Evolutionary conservation across 164 flowering plant species (phyloP).

Genomic region (Kingdonia uniflora): DNA sequence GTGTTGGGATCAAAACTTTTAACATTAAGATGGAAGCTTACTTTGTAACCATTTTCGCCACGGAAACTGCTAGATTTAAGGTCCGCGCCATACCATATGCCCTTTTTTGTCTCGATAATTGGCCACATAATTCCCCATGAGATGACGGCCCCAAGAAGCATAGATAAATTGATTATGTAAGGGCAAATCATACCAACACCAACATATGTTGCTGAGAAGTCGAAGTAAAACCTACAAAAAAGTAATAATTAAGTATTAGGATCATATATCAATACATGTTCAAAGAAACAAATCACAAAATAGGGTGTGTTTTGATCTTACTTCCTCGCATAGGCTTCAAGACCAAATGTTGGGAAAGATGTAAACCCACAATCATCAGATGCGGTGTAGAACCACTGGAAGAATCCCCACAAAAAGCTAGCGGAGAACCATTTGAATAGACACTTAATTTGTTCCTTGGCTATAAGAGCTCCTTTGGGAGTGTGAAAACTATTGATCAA

Average conservation of each 20-base stretch:
- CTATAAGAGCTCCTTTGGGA: conserved; percentile 48
- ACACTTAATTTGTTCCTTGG: conserved; percentile 26
- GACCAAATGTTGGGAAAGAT: conserved; percentile 20
- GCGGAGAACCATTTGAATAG: conserved; percentile 10
- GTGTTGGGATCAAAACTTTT: not conserved
- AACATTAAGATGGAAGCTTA: not conserved
- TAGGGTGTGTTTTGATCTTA: not conserved
- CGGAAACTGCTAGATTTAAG: not conserved
- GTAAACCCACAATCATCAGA: conserved; percentile 19
- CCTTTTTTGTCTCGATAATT: not conserved
- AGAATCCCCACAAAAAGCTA: conserved; percentile 25
- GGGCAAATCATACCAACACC: conserved; percentile 6
- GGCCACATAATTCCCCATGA: conserved; percentile 6
- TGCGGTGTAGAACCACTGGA: conserved; percentile 26
- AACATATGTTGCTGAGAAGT: conserved; percentile 6
- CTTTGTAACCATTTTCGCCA: not conserved
- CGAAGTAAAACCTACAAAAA: conserved; percentile 6
- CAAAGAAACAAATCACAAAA: no score
- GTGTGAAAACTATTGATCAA: conserved; percentile 67
- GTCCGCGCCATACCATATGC: not conserved
- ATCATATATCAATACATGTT: no score
- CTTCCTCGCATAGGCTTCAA: conserved; percentile 13
- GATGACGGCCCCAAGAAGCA: not conserved
- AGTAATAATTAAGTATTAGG: not conserved
- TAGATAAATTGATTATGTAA: not conserved